These are phyloP conservation scores for Diaporthe helianthi DNA, from an alignment of 2,329 filamentous ascomycete genomes.

Conservation along the genomic window DNA sequence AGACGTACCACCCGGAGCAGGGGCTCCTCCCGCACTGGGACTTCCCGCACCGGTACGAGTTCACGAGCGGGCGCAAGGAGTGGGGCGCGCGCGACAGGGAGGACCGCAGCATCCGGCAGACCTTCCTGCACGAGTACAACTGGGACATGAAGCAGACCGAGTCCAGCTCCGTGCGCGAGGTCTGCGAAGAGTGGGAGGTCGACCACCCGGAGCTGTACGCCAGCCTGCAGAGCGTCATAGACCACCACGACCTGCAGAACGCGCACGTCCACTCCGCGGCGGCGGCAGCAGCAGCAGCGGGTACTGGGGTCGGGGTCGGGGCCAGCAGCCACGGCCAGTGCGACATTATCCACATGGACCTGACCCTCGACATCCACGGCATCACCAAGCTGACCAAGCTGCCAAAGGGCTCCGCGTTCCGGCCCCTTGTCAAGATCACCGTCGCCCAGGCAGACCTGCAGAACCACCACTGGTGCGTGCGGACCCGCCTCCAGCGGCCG, in stretches of 20 bases:
- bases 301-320: no score
- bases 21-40: conserved; percentile 49
- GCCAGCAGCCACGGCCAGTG: conserved; percentile 49
- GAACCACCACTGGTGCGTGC: conserved; percentile 66
- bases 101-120: conserved; percentile 51
- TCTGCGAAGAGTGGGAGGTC: conserved; percentile 63
- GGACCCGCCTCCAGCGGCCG: conserved; percentile 65
- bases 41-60: conserved; percentile 64
- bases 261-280: conserved; percentile 41
- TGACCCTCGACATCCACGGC: conserved; percentile 65
- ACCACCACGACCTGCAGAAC: conserved; percentile 37
- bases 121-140: conserved; percentile 66
- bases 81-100: conserved; percentile 50
- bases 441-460: conserved; percentile 61
- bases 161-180: conserved; percentile 61
- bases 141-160: conserved; percentile 61
- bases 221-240: conserved; percentile 55
- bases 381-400: conserved; percentile 57
- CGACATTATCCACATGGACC: conserved; percentile 68
- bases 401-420: conserved; percentile 64
- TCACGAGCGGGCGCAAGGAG: conserved; percentile 57
- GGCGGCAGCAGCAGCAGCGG: no score
- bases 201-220: conserved; percentile 64
- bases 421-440: conserved; percentile 65
- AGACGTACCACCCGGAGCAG: conserved; percentile 32